Evolutionary conservation across 805 yeast genomes (phyloP), one percentile per base, ranked within the genome.

Genomic region (Ogataea corticis): DNA sequence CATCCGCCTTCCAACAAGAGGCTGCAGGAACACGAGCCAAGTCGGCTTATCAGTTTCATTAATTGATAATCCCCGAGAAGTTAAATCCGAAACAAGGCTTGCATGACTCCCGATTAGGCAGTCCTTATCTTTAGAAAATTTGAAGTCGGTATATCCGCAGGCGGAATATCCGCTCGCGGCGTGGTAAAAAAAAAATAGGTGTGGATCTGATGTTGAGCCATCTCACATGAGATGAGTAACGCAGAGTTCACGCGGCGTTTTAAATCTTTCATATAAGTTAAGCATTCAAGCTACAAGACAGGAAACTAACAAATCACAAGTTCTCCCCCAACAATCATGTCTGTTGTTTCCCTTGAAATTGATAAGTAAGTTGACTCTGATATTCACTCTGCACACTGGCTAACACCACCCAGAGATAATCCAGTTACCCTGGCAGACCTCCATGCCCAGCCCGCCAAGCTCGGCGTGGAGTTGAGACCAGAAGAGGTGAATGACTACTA

Each of bases 401-500:
- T 45, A 36, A 42, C 38, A 31, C 31, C 16, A 10, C 28, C n/a
- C 34, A 51, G 55, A 39, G 51, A 51, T 33, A 59, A 58, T 40
- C 61, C 61, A 19, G 62, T 62, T 27, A 59, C 62, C 4, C 33
- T 48, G 7, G 55, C 56, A 3, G 60, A 56, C 28, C 42, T 62
- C 15, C 45, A 48, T 13, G 43, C 54, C 12, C 60, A 59, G 38
- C 57, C 56, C 2, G 53, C 48, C 11, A 55, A 59, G 42, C 55
- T 63, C 27, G 59, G 61, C 9, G 50, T 63, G 12, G 42, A 54
- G 39, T 46, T 55, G 17, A 38, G 36, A 15, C 56, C 55, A 17
- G 54, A 50, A 16, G 59, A 57, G 19, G 54, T 59, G 17, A 58
- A 52, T 2, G 65, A 61, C 32, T 63, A 56, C 46, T 55, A 50